Conservation (phyloP, 257 asterid genomes). For the Solanum etuberosum region DNA sequence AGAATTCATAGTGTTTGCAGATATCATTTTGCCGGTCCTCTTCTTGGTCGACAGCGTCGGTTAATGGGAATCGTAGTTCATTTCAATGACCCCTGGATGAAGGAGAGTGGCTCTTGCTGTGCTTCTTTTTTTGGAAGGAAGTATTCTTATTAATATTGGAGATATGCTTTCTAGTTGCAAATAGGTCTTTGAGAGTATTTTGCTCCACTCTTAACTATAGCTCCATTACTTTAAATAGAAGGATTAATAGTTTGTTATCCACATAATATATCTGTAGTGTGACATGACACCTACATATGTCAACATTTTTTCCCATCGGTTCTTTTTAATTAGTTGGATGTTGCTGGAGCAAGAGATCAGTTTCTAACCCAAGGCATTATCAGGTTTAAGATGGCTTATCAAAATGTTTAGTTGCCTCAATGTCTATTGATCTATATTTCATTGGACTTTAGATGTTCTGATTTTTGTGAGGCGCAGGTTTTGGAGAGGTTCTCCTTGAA, state of each 20-base stretch:
- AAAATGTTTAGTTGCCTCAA: not conserved
- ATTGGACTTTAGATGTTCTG: not conserved
- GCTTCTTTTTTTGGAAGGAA: conserved; percentile 1
- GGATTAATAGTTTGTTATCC: not conserved
- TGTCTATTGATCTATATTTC: not conserved
- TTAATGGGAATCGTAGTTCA: not conserved
- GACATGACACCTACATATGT: not conserved
- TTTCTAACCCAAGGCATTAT: not conserved
- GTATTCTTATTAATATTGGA: not conserved
- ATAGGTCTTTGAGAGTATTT: not conserved
- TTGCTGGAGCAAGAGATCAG: not conserved
- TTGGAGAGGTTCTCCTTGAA: not conserved
- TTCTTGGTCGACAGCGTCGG: not conserved
- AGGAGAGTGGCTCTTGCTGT: not conserved
- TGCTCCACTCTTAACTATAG: not conserved
- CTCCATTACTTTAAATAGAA: not conserved
- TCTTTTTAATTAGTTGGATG: not conserved
- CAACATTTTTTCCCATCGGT: not conserved
- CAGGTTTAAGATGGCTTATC: not conserved
- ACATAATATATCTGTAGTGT: not conserved
- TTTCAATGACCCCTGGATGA: not conserved
- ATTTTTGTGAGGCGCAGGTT: conserved; percentile 5
- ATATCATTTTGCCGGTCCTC: not conserved
- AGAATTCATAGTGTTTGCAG: conserved; percentile 1
- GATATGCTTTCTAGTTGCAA: not conserved